phyloP scores from a whole-genome alignment of 2,329 filamentous ascomycete species.

The Cytospora chrysosperma region DNA sequence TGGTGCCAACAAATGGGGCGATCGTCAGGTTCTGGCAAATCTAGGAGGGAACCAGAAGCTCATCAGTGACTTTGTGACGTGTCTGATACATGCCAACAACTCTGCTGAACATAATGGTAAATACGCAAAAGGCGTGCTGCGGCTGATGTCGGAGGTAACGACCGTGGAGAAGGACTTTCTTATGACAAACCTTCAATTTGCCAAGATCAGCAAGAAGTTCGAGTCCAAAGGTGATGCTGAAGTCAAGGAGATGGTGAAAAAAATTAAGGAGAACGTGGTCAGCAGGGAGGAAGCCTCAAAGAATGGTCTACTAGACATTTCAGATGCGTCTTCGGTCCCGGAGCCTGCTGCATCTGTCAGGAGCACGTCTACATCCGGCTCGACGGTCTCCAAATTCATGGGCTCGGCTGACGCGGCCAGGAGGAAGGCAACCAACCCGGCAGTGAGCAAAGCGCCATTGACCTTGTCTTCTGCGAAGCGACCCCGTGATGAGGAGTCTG shows the following conservation, averaged over 20 bases:
- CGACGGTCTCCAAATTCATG: slow-evolving; percentile 23
- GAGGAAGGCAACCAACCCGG: slow-evolving; percentile 25
- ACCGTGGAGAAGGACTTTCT: slow-evolving; percentile 59
- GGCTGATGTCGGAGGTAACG: slow-evolving; percentile 61
- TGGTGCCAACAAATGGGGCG: slow-evolving; percentile 53
- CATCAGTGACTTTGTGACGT: slow-evolving; percentile 53
- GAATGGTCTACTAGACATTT: slow-evolving; percentile 28
- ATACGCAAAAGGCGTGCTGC: slow-evolving; percentile 54
- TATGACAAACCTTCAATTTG: slow-evolving; percentile 64
- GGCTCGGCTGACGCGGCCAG: slow-evolving; percentile 24
- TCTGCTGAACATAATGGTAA: slow-evolving; percentile 52
- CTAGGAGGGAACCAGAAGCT: slow-evolving; percentile 58
- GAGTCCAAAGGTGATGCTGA: slow-evolving; percentile 64
- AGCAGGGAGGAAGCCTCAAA: slow-evolving; percentile 28
- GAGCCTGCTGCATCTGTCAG: slow-evolving; percentile 12
- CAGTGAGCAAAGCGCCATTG: slow-evolving; percentile 26
- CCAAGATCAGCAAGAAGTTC: slow-evolving; percentile 62
- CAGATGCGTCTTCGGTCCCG: slow-evolving; percentile 27
- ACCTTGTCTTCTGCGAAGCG: slow-evolving; percentile 35
- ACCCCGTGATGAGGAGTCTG: slow-evolving; percentile 40
- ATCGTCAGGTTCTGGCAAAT: slow-evolving; percentile 56
- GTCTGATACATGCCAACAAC: slow-evolving; percentile 54
- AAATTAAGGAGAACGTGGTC: slow-evolving; percentile 34
- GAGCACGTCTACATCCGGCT: not conserved
- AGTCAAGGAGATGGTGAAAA: slow-evolving; percentile 59